Evolutionary conservation across 768 basidiomycete genomes (phyloP).

Genomic region (Suillus brevipes): DNA sequence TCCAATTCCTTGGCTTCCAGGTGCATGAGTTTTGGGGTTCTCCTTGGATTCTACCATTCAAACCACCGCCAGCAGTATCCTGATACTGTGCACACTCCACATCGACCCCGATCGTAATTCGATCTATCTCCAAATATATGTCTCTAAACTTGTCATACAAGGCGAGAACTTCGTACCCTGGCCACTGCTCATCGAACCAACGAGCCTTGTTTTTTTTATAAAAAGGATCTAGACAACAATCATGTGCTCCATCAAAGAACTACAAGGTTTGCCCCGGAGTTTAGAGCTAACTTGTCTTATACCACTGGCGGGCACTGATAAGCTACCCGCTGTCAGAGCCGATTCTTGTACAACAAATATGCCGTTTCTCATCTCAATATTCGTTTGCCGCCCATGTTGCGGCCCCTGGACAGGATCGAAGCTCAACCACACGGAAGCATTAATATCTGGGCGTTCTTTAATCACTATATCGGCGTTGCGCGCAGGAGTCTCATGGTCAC

Average conservation of each 20-base stretch:
- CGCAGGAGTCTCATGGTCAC: not conserved
- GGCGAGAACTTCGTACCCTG: not conserved
- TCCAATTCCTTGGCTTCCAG: not conserved
- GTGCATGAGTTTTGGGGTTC: not conserved
- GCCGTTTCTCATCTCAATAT: not conserved
- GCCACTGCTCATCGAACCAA: not conserved
- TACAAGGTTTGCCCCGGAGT: not conserved
- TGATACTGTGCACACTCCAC: not conserved
- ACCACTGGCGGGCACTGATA: not conserved
- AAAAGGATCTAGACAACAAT: not conserved
- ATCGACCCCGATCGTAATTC: not conserved
- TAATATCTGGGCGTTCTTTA: not conserved
- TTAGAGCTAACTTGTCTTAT: not conserved
- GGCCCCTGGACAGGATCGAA: not conserved
- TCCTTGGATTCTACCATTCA: not conserved
- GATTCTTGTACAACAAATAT: not conserved
- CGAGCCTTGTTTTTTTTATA: not conserved
- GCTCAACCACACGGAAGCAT: not conserved
- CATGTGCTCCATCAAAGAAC: not conserved
- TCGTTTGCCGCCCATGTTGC: not conserved
- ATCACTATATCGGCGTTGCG: slow-evolving; percentile 3
- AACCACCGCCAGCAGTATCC: not conserved
- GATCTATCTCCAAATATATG: not conserved
- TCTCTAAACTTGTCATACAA: not conserved
- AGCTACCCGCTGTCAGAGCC: not conserved